Base-by-base conservation (phyloP, 1,139 yeast species). In the Blastobotrys proliferans region DNA sequence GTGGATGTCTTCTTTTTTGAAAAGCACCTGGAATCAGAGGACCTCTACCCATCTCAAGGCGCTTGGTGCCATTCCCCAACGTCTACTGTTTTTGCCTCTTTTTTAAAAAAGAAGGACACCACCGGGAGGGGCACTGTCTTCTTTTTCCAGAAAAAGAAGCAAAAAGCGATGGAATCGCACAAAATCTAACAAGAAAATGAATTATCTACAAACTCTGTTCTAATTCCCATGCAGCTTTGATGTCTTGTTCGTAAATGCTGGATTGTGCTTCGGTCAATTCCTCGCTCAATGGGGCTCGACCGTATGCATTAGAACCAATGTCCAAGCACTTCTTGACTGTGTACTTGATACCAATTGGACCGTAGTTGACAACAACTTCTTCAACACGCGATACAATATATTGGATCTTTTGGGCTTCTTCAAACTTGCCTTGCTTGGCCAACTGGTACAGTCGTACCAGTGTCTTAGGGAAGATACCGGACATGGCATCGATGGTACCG, bases 401-500 rank as follows among this genome's bases (percentile, higher is more conserved):
- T 52, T 73, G 77, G 44, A 72, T 59, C 38, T 62, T 61, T 40
- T 61, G 61, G 16, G 77, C 77, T 51, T 69, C 72, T 43, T 64
- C 59, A 34, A 52, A 35, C 43, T 70, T 59, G 21, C 69, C 70
- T 19, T 45, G 52, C 24, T 39, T 41, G 19, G 56, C 42, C 36
- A 58, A 51, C 30, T 62, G 53, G 51, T 55, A 68, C 30, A 72
- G 56, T 46, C 63, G 62, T 41, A 69, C 68, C 43, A 68, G 65
- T 4, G 68, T 58, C 56, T 70, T 69, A 43, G 77, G 77, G 62
- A 63, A 72, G 1, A 74, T 75, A 27, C 74, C 76, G 28, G 74
- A 64, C 33, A 73, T 57, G 13, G 76, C 76, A 50, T 73, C 77
- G 49, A 73, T 68, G 27, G 76, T 65, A 34, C 76, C 77, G 45